Evolutionary conservation across 768 basidiomycete species (phyloP).

Genomic region (Auricularia heimuer): DNA sequence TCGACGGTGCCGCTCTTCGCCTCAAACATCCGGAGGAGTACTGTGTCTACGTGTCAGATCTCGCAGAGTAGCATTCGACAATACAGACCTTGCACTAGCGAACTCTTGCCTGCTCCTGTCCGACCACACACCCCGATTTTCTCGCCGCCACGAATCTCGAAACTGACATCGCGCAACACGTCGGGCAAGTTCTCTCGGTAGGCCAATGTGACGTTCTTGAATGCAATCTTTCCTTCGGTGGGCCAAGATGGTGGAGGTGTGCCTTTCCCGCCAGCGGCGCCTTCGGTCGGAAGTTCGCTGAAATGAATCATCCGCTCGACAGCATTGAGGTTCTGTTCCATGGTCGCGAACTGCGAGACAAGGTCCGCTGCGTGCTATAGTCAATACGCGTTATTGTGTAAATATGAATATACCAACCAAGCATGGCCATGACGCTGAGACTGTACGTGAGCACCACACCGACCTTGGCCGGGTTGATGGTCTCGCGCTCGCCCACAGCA

Average conservation of each 20-base stretch:
- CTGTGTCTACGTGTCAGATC: slow-evolving; percentile 20
- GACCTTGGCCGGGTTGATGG: slow-evolving; percentile 49
- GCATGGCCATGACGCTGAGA: slow-evolving; percentile 13
- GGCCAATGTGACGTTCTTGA: slow-evolving; percentile 41
- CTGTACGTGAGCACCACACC: slow-evolving; percentile 53
- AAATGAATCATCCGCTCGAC: slow-evolving; percentile 66
- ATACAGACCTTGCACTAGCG: neutral
- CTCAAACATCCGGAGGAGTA: neutral
- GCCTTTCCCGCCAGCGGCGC: slow-evolving; percentile 25
- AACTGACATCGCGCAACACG: slow-evolving; percentile 53
- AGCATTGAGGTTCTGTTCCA: slow-evolving; percentile 64
- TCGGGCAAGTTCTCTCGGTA: slow-evolving; percentile 58
- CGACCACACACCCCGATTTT: slow-evolving; percentile 48
- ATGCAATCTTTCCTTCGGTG: slow-evolving; percentile 41
- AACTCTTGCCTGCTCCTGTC: slow-evolving; percentile 32
- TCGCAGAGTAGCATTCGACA: too few relatives aligned
- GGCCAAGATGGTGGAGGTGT: slow-evolving; percentile 46
- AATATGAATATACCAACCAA: neutral
- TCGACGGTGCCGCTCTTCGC: neutral
- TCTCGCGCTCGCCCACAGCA: slow-evolving; percentile 48
- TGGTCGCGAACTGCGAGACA: slow-evolving; percentile 45
- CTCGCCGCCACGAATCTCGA: slow-evolving; percentile 48
- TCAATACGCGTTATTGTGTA: neutral
- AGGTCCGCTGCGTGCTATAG: slow-evolving; percentile 34
- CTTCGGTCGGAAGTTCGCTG: slow-evolving; percentile 50